Percentiles rank a stretch among this genome's conserved stretches.
These are phyloP conservation scores for Colletotrichum cordylinicola DNA, from an alignment of 2,329 filamentous ascomycete genomes.

Conservation along the genomic window DNA sequence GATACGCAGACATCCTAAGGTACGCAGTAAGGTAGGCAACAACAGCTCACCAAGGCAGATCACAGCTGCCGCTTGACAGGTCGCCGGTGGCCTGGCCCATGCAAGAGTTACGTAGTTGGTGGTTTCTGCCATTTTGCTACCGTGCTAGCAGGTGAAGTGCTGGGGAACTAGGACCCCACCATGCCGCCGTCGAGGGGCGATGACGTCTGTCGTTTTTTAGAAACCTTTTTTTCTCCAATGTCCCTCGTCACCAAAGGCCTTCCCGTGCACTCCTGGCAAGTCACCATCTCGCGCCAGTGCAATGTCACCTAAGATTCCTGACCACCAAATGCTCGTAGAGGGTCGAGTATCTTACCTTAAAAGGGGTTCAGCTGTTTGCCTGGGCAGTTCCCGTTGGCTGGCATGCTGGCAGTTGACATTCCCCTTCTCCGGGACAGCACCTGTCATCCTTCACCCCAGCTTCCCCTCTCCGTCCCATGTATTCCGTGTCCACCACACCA, in stretches of 20 bases:
- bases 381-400: background rate
- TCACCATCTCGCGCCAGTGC: background rate
- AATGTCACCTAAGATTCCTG: background rate
- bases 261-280: background rate
- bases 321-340: background rate
- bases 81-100: constrained; percentile 1
- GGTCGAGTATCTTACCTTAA: background rate
- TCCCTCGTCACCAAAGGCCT: background rate
- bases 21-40: background rate
- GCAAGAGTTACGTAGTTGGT: constrained; percentile 19
- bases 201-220: constrained; percentile 8
- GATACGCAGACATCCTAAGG: background rate
- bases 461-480: constrained; percentile 10
- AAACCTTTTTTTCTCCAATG: background rate
- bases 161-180: constrained; percentile 4
- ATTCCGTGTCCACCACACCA: background rate
- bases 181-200: constrained; percentile 9
- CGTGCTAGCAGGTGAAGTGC: background rate
- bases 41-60: background rate
- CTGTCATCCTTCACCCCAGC: constrained; percentile 5
- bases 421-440: constrained; percentile 1
- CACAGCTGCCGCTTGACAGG: background rate
- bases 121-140: background rate
- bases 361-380: background rate
- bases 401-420: background rate